Evolutionary conservation across 768 basidiomycete genomes (phyloP).

Genomic region (Collybia sordida): DNA sequence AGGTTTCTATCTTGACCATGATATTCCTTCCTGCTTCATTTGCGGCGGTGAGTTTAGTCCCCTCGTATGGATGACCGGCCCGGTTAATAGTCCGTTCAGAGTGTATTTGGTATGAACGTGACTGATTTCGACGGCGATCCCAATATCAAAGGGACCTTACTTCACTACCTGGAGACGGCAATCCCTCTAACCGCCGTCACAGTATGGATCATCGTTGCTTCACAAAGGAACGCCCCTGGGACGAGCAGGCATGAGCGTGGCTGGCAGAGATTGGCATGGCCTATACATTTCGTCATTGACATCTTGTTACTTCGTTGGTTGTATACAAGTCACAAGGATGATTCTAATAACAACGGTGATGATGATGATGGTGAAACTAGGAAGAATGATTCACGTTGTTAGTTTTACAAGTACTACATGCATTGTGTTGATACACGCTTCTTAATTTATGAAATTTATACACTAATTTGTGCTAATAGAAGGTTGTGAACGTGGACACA

Average conservation of each 20-base stretch:
- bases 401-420: too few relatives aligned
- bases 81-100: conserved; percentile 16
- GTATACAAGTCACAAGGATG: too few relatives aligned
- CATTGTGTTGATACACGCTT: too few relatives aligned
- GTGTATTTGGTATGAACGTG: conserved; percentile 40
- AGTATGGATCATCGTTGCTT: conserved; percentile 45
- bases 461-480: neutral
- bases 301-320: neutral
- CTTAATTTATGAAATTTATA: too few relatives aligned
- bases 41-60: conserved; percentile 18
- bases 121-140: conserved; percentile 28
- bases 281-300: conserved; percentile 2
- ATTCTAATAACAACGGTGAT: too few relatives aligned
- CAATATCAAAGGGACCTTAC: conserved; percentile 25
- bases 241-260: neutral
- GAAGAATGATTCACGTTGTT: too few relatives aligned
- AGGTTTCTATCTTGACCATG: conserved; percentile 49
- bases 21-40: conserved; percentile 48
- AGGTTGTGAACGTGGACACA: neutral
- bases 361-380: too few relatives aligned
- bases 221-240: conserved; percentile 27
- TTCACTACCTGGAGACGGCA: conserved; percentile 36
- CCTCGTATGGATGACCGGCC: neutral
- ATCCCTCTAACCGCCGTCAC: conserved; percentile 41
- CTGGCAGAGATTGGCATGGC: conserved; percentile 13